phyloP scores from a whole-genome alignment of 805 yeast genomes.

The Wickerhamomyces rabaulensis region DNA sequence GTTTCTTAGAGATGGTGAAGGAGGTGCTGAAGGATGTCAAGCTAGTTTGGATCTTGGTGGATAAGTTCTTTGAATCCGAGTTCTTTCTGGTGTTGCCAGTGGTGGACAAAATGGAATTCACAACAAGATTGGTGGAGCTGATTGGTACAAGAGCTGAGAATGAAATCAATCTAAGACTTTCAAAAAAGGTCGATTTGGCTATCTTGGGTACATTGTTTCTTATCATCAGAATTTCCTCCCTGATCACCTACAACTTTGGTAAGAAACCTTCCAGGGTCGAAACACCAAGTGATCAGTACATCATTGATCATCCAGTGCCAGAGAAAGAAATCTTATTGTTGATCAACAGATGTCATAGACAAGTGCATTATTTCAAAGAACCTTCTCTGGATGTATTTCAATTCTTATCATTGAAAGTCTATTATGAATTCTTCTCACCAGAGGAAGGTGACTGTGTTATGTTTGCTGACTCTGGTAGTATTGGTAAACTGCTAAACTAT shows the following conservation, averaged over 20 bases:
- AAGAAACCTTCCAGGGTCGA: constrained; percentile 1
- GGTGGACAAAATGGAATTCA: constrained; percentile 17
- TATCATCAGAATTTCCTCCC: constrained; percentile 20
- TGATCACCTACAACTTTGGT: constrained; percentile 18
- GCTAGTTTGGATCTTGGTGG: constrained; percentile 21
- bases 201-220: constrained; percentile 15
- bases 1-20: background rate
- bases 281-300: constrained; percentile 13
- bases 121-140: constrained; percentile 4
- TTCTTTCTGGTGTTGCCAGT: constrained; percentile 15
- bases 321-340: constrained; percentile 7
- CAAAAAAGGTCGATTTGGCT: constrained; percentile 16
- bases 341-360: constrained; percentile 11
- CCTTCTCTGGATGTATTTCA: constrained; percentile 16
- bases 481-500: constrained; percentile 19
- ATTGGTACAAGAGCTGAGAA: constrained; percentile 14
- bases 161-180: constrained; percentile 7
- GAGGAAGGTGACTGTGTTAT: constrained; percentile 22
- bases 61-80: constrained; percentile 21
- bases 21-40: constrained; percentile 11
- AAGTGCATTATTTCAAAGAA: constrained; percentile 11
- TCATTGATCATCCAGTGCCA: constrained; percentile 14
- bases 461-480: constrained; percentile 10
- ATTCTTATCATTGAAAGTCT: constrained; percentile 12
- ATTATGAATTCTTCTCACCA: constrained; percentile 15